Conservation (phyloP, 441 rosid genomes). For the Populus hybrid region DNA sequence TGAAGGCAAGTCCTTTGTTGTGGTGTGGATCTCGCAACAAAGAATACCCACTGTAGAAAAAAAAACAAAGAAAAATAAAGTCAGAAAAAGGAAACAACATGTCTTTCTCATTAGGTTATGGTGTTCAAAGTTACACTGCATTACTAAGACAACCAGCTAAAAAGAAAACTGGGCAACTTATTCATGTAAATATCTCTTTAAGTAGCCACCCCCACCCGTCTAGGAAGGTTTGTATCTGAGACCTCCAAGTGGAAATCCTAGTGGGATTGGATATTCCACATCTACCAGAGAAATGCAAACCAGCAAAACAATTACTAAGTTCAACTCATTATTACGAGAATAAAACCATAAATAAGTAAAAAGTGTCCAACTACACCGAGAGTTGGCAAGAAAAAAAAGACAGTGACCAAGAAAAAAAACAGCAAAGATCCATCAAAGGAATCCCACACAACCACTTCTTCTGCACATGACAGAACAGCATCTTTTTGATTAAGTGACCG, state of each 20-base stretch:
- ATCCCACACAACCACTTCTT: background rate
- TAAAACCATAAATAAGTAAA: background rate
- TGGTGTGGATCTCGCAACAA: constrained; percentile 88
- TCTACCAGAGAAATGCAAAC: background rate
- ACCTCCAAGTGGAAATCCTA: background rate
- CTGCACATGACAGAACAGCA: background rate
- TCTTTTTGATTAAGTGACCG: no score
- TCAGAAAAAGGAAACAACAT: background rate
- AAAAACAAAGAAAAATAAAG: background rate
- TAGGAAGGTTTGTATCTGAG: background rate
- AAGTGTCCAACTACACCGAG: background rate
- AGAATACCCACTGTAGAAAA: constrained; percentile 63
- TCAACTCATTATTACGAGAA: background rate
- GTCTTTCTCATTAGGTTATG: background rate
- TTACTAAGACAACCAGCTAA: background rate
- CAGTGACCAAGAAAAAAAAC: background rate
- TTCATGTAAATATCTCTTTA: background rate
- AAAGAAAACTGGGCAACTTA: background rate
- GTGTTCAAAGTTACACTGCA: background rate
- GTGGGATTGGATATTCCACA: background rate
- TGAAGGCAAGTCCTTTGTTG: constrained; percentile 92
- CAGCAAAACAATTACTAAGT: background rate
- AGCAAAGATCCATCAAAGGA: background rate
- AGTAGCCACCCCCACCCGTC: background rate
- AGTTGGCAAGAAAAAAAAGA: background rate